Percentiles rank a stretch among this genome's conserved stretches.
phyloP scores from a whole-genome alignment of 2,329 filamentous ascomycete genomes.

The Cryphonectria carpinicola region DNA sequence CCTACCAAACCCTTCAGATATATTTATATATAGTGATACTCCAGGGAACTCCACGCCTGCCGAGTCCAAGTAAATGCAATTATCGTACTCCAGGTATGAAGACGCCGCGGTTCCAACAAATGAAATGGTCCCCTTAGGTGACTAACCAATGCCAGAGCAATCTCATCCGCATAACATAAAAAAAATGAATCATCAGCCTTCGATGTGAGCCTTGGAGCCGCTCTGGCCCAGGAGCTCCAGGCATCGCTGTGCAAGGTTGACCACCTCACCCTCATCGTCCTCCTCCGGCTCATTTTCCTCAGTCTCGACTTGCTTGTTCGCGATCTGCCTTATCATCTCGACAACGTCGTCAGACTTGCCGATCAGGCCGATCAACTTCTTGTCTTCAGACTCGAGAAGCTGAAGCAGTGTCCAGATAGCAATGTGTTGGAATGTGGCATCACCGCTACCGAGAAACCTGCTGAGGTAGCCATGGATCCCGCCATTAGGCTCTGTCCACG shows the following conservation, averaged over 20 bases:
- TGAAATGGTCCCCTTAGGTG: conserved; percentile 10
- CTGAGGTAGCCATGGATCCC: conserved; percentile 95
- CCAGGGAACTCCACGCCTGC: conserved; percentile 49
- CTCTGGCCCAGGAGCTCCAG: conserved; percentile 81
- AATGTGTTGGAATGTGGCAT: conserved; percentile 98
- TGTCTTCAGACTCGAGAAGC: conserved; percentile 92
- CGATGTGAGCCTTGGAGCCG: conserved; percentile 78
- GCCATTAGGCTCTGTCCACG: conserved; percentile 90
- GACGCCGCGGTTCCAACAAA: conserved; percentile 27
- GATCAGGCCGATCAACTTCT: conserved; percentile 84
- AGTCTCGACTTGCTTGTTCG: conserved; percentile 84
- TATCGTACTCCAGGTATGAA: conserved; percentile 37
- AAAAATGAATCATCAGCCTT: conserved; percentile 58
- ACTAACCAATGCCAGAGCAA: conserved; percentile 24
- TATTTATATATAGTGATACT: conserved; percentile 42
- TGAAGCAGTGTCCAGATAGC: conserved; percentile 98
- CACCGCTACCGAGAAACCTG: conserved; percentile 90
- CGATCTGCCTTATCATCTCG: conserved; percentile 87
- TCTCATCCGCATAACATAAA: conserved; percentile 10
- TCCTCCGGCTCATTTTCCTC: conserved; percentile 87
- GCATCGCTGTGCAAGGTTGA: conserved; percentile 86
- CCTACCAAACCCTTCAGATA: conserved; percentile 31
- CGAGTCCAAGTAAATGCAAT: conserved; percentile 43
- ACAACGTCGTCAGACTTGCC: conserved; percentile 90
- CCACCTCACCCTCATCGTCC: conserved; percentile 90